Conservation (phyloP, 176 grass and related monocot species). For the Musa beccarii region DNA sequence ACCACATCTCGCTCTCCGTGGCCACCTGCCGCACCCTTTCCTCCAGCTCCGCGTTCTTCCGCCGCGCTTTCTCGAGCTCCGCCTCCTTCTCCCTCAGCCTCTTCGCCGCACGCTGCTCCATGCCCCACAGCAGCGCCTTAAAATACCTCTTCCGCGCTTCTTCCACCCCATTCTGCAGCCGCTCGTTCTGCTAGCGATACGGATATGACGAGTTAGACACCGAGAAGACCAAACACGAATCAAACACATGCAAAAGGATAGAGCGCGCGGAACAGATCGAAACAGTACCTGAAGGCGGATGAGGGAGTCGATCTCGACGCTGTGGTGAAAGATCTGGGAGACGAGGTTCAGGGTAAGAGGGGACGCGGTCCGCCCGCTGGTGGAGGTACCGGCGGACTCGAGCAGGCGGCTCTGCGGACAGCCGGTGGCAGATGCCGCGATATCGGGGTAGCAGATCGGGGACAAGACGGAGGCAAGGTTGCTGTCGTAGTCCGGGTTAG, state of each 20-base stretch:
- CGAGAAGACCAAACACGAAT: neutral
- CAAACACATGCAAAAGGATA: neutral
- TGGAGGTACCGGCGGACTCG: constrained; percentile 31
- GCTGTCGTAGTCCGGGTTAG: too few relatives aligned
- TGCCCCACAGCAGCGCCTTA: constrained; percentile 17
- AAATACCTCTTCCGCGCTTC: constrained; percentile 33
- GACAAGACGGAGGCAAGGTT: neutral
- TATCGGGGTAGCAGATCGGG: neutral
- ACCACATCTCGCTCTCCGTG: constrained; percentile 40
- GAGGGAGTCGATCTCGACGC: constrained; percentile 32
- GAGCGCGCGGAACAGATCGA: neutral
- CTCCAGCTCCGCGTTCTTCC: constrained; percentile 28
- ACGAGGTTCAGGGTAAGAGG: constrained; percentile 4
- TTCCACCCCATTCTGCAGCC: constrained; percentile 25
- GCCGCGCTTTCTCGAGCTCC: constrained; percentile 19
- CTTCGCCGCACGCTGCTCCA: constrained; percentile 5
- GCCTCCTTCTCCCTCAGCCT: constrained; percentile 28
- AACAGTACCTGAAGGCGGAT: constrained; percentile 34
- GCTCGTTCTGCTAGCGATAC: constrained; percentile 23
- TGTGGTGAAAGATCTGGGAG: constrained; percentile 26
- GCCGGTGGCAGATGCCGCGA: neutral
- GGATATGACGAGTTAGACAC: neutral
- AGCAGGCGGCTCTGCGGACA: constrained; percentile 1
- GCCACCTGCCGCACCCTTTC: constrained; percentile 26
- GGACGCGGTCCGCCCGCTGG: constrained; percentile 33